Base-by-base conservation (phyloP, 1,284 basidiomycete genomes). In the Irpex rosettiformis region DNA sequence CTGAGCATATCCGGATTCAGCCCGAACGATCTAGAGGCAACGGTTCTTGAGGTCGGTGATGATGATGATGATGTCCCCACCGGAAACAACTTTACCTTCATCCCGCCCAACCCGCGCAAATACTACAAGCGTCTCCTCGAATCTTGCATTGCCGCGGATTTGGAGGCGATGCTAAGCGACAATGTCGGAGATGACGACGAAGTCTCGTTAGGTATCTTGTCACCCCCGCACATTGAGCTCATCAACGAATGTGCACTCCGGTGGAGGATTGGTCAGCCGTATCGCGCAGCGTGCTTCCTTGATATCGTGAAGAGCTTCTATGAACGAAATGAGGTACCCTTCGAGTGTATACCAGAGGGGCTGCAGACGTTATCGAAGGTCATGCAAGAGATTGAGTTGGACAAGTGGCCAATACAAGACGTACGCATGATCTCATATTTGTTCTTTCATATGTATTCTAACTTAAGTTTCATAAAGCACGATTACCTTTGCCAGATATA, bases 161-260 rank as follows among this genome's bases (percentile, higher is more conserved):
- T 99, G 54, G 93, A 96, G 68, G 84, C 88, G 37, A 95, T 99
- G 88, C 80, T 91, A 59, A 88, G 86, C 61, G 86, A 87, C 8
- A 88, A 90, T 49, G 87, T 98, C 33, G 90, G 94, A 30, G 96
- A 98, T 65, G 93, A 95, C 66, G 94, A 98, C 65, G 95, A 99
- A 74, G 96, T 99, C 3, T 94, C 94, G 1, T 77, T 99, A 29
- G 93, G 93, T 8, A 98, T 99, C 58, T 75, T 99, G n/a, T 94
- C 93, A 0, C 69, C 83, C 0, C 70, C 81, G 16, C 94, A 98
- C 70, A 79, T 93, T 48, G 89, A 93, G 58, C 77, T 99, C 33
- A 84, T 98, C 60, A 87, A 88, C 56, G 91, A 96, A 68, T 96
- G 94, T 66, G 94, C 94, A 1, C 68, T 89, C 58, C 82, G 93